phyloP scores from a whole-genome alignment of 2,329 filamentous ascomycete species.

The Stromatinia cepivora region DNA sequence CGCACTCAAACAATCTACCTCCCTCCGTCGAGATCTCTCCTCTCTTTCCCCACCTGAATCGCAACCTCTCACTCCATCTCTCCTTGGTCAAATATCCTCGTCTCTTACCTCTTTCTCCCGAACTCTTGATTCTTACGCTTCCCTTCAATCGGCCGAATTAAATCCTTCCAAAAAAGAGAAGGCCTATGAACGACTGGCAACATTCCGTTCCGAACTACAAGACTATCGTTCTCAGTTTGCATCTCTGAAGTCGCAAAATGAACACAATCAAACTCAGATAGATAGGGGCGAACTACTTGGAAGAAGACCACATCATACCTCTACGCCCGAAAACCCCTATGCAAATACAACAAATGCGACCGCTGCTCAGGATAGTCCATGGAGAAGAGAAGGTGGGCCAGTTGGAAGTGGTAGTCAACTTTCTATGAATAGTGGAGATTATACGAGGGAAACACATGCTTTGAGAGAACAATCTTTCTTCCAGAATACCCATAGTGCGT shows the following conservation, averaged over 20 bases:
- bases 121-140: constrained; percentile 88
- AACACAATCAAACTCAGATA: constrained; percentile 65
- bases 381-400: constrained; percentile 35
- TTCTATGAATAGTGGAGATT: constrained; percentile 58
- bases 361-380: constrained; percentile 32
- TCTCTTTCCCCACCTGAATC: constrained; percentile 57
- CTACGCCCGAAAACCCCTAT: constrained; percentile 89
- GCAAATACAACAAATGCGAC: constrained; percentile 52
- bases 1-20: constrained; percentile 79
- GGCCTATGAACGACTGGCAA: constrained; percentile 79
- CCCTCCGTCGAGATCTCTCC: constrained; percentile 74
- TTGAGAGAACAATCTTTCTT: constrained; percentile 90
- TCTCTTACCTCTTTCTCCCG: constrained; percentile 79
- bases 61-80: constrained; percentile 56
- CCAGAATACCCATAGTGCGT: constrained; percentile 72
- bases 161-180: constrained; percentile 91
- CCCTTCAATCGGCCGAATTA: constrained; percentile 82
- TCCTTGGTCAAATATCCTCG: constrained; percentile 74
- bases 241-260: constrained; percentile 71
- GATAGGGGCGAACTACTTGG: constrained; percentile 83
- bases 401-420: constrained; percentile 35
- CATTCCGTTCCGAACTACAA: constrained; percentile 78
- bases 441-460: constrained; percentile 75
- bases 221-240: constrained; percentile 80
- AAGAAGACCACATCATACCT: constrained; percentile 78